Conservation (phyloP, 208 protist genomes). For the Trypanosoma brucei region DNA sequence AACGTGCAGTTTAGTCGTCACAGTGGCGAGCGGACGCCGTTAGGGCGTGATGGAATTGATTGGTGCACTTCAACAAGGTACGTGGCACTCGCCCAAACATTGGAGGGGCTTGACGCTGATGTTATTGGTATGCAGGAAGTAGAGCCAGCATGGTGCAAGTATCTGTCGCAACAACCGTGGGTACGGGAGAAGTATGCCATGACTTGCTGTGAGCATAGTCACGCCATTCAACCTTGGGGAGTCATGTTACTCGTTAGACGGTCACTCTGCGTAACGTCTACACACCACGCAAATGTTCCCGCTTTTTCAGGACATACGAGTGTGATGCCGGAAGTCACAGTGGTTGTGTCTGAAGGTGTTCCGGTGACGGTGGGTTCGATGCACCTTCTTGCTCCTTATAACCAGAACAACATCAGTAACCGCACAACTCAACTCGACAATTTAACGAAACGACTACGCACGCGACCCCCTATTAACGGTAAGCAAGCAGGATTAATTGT, state of each 20-base stretch:
- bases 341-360: constrained; percentile 25
- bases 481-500: constrained; percentile 17
- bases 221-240: constrained; percentile 45
- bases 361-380: constrained; percentile 37
- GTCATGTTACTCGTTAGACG: constrained; percentile 43
- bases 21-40: constrained; percentile 43
- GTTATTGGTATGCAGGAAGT: constrained; percentile 65
- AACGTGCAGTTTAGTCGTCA: constrained; percentile 56
- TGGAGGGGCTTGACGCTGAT: constrained; percentile 39
- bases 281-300: constrained; percentile 37
- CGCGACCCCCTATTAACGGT: constrained; percentile 7
- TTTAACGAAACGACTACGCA: constrained; percentile 29
- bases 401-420: constrained; percentile 39
- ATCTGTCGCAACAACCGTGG: constrained; percentile 44
- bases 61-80: constrained; percentile 58
- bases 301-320: constrained; percentile 41
- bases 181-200: constrained; percentile 38
- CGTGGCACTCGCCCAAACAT: constrained; percentile 34
- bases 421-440: constrained; percentile 42
- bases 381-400: constrained; percentile 56
- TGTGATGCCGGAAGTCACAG: constrained; percentile 40
- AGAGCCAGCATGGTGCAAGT: constrained; percentile 41
- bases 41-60: constrained; percentile 49
- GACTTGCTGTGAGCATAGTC: constrained; percentile 27
- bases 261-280: constrained; percentile 14